Conservation (phyloP, 139 green algal genomes). For the Protoeuglena noctilucae region DNA sequence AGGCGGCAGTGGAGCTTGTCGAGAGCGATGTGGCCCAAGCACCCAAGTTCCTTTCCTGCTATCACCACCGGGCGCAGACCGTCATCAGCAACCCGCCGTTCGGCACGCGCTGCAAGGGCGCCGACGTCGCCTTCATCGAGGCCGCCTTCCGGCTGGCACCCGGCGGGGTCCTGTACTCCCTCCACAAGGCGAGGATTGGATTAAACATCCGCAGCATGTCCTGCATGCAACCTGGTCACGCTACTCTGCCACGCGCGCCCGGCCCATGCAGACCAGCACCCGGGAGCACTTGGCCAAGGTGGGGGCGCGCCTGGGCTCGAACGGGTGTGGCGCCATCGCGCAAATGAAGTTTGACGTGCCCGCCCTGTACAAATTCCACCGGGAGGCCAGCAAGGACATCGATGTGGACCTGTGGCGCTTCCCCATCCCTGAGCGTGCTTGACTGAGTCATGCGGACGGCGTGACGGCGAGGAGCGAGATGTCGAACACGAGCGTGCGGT, state of each 20-base stretch:
- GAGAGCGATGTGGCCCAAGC: constrained; percentile 9
- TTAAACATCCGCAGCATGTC: not conserved
- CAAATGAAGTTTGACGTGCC: constrained; percentile 83
- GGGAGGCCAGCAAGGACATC: constrained; percentile 51
- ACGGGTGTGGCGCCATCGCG: constrained; percentile 59
- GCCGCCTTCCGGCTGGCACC: constrained; percentile 37
- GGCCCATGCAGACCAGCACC: too few species aligned
- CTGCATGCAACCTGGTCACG: not conserved
- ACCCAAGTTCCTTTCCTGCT: too few species aligned
- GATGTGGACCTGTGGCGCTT: constrained; percentile 75
- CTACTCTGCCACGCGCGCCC: not conserved
- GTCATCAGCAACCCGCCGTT: constrained; percentile 95
- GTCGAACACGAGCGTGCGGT: constrained; percentile 19
- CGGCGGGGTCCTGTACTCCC: constrained; percentile 54
- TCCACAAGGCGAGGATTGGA: constrained; percentile 78
- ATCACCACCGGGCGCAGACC: constrained; percentile 46
- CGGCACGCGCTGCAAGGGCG: constrained; percentile 69
- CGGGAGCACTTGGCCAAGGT: constrained; percentile 51
- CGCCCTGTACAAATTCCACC: constrained; percentile 70
- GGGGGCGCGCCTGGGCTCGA: constrained; percentile 36
- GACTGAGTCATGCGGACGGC: too few species aligned
- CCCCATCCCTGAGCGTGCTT: too few species aligned
- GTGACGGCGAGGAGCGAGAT: not conserved
- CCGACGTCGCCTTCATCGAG: constrained; percentile 72
- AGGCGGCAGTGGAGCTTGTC: not conserved